Evolutionary conservation across 1,284 basidiomycete genomes (phyloP).

Genomic region (Malassezia vespertilionis): DNA sequence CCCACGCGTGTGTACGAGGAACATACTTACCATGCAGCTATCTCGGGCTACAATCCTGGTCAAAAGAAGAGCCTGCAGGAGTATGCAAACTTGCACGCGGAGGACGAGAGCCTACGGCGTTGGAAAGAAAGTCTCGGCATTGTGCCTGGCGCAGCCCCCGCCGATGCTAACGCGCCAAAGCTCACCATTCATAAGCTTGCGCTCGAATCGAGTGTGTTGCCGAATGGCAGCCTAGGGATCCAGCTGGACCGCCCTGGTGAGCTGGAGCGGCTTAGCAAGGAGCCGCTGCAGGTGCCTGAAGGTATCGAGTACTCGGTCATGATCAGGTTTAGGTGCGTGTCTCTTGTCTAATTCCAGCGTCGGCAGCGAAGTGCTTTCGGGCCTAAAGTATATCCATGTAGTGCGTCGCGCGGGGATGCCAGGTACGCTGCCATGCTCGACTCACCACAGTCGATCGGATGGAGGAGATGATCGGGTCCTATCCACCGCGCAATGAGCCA

Average conservation of each 20-base stretch:
- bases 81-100: slow-evolving; percentile 59
- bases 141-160: slow-evolving; percentile 49
- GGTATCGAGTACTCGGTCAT: slow-evolving; percentile 64
- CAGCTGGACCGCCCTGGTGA: slow-evolving; percentile 50
- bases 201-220: slow-evolving; percentile 48
- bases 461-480: slow-evolving; percentile 82
- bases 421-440: slow-evolving; percentile 21
- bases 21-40: slow-evolving; percentile 19
- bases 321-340: slow-evolving; percentile 60
- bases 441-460: slow-evolving; percentile 67
- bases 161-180: slow-evolving; percentile 43
- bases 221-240: slow-evolving; percentile 49
- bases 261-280: slow-evolving; percentile 51
- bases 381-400: slow-evolving; percentile 64
- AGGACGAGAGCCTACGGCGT: slow-evolving; percentile 66
- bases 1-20: slow-evolving; percentile 12
- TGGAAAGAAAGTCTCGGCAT: slow-evolving; percentile 86
- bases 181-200: slow-evolving; percentile 48
- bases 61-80: slow-evolving; percentile 52
- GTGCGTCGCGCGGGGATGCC: slow-evolving; percentile 63
- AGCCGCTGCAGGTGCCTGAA: slow-evolving; percentile 56
- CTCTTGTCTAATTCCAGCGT: slow-evolving; percentile 18
- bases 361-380: slow-evolving; percentile 73
- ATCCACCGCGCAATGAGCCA: slow-evolving; percentile 51
- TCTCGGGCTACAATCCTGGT: slow-evolving; percentile 46